Percentiles rank a stretch among this genome's conserved stretches.
Evolutionary conservation across 768 basidiomycete species (phyloP).

Genomic region (Lentinula sp.): DNA sequence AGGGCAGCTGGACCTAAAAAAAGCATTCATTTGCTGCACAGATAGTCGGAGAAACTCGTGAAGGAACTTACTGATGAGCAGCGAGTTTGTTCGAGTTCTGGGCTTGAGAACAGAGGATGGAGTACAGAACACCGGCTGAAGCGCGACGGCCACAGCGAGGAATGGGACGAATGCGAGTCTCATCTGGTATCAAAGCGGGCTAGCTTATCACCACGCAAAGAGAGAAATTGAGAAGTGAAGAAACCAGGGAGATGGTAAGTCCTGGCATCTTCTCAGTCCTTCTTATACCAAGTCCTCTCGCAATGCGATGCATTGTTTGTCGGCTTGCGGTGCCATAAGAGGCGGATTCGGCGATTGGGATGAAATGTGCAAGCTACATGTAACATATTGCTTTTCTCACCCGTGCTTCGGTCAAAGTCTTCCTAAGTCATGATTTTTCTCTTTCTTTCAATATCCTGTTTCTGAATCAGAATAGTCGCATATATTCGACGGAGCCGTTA

Average conservation of each 20-base stretch:
- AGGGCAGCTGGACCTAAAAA: slow-evolving; percentile 1
- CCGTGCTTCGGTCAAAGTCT: neutral
- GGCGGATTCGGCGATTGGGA: neutral
- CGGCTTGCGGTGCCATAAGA: neutral
- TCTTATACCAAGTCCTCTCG: neutral
- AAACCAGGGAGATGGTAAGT: neutral
- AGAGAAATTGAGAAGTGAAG: neutral
- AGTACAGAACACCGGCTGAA: neutral
- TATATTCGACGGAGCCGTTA: neutral
- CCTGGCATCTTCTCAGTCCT: neutral
- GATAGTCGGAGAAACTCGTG: neutral
- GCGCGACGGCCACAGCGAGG: neutral
- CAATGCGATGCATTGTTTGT: neutral
- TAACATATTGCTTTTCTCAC: neutral
- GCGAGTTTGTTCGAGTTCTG: neutral
- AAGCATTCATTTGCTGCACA: neutral
- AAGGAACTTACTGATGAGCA: neutral
- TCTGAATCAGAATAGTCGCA: neutral
- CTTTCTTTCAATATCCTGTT: neutral
- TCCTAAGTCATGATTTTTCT: neutral
- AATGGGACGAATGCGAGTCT: neutral
- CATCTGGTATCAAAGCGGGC: neutral
- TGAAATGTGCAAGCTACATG: neutral
- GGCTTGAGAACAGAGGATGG: neutral
- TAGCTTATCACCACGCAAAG: neutral